Base-by-base conservation (phyloP, 768 basidiomycete genomes). In the Leccinum pellstonianum region DNA sequence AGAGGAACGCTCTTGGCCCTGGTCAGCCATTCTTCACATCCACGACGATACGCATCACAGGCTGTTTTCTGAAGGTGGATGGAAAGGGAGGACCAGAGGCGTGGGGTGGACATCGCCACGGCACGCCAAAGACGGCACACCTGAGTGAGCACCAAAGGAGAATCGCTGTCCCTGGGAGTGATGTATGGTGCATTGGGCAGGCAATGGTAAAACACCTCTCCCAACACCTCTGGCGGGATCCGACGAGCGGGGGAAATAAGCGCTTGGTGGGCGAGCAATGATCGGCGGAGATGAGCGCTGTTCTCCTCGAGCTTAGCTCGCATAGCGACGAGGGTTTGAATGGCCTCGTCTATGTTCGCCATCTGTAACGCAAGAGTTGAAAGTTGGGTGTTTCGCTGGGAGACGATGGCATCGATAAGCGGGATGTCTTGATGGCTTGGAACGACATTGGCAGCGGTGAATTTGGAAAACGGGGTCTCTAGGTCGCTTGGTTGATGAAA, bases 111-210 rank as follows among this genome's bases (percentile, higher is more conserved):
- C 14, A 72, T 27, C 12, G 71, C 66, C 10, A 76, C 68, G 17
- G 58, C 63, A 31, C 70, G 73, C 73, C 73, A 75, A n/a, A 57
- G 64, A 52, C 62, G 66, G 51, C 72, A 75, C 23, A 75, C 69
- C 11, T 48, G 64, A 27, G 64, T 64, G 48, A 75, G 61, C 35
- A 74, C 58, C 59, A 75, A 54, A 23, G 72, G 73, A 31, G 64
- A 47, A 25, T 65, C 65, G 25, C 43, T 35, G 27, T 58, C 55
- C 6, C 52, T 59, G 50, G 73, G 73, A 6, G 64, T 62, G 35
- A 66, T 56, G 37, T 73, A 76, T 2, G 62, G 61, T 12, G 63
- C 63, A 11, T 57, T 61, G 12, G 70, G 63, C 5, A 76, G 52
- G 57, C 69, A 75, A 23, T 66, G 62, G 38, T 59, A 63, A 58